Percentiles rank a stretch among this genome's conserved stretches.
These are phyloP conservation scores for Metarhizium guizhouense DNA, from an alignment of 2,329 filamentous ascomycete genomes.

Conservation along the genomic window DNA sequence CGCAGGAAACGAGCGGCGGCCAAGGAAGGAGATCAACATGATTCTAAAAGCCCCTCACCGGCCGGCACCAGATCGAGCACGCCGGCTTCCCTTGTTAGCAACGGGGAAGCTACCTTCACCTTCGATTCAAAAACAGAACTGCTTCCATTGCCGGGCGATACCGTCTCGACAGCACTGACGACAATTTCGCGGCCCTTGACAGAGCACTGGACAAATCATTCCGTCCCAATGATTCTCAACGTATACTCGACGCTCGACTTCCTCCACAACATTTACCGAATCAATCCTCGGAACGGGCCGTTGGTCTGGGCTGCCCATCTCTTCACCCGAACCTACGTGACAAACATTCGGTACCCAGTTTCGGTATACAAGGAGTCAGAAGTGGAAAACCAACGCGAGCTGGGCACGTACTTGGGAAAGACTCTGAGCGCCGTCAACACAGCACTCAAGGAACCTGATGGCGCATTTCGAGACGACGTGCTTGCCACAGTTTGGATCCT, in stretches of 20 bases:
- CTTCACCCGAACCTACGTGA: conserved; percentile 30
- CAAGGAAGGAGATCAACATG: conserved; percentile 1
- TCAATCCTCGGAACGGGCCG: conserved; percentile 20
- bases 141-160: not conserved
- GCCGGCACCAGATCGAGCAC: not conserved
- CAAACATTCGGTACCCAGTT: conserved; percentile 25
- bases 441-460: conserved; percentile 22
- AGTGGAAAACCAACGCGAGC: conserved; percentile 20
- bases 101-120: conserved; percentile 6
- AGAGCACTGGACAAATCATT: conserved; percentile 30
- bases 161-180: conserved; percentile 4
- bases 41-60: not conserved
- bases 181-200: conserved; percentile 15
- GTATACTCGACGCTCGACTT: conserved; percentile 28
- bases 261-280: conserved; percentile 19
- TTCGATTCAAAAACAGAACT: not conserved
- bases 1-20: conserved; percentile 18
- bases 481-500: conserved; percentile 32
- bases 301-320: conserved; percentile 30
- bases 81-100: conserved; percentile 3
- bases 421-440: conserved; percentile 27
- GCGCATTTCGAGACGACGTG: conserved; percentile 24
- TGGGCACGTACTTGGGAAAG: conserved; percentile 26
- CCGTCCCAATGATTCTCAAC: conserved; percentile 29
- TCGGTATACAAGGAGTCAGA: conserved; percentile 16